Evolutionary conservation across 2,329 filamentous ascomycete species (phyloP).

Genomic region (Hirsutella thompsonii): DNA sequence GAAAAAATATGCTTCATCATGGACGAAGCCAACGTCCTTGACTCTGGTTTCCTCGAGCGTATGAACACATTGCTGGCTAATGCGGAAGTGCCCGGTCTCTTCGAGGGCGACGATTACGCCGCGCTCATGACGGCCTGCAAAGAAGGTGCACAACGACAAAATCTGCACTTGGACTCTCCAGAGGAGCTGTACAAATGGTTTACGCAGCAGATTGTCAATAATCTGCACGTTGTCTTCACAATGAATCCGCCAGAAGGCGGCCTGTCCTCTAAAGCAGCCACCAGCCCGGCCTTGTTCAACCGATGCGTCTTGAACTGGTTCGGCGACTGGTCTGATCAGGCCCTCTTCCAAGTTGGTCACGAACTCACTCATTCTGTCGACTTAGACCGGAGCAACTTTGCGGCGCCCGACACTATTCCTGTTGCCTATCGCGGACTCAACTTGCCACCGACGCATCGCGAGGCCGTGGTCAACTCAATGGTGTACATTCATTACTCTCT

Average conservation of each 20-base stretch:
- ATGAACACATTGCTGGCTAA: conserved; percentile 99
- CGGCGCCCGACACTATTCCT: conserved; percentile 80
- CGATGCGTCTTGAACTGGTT: conserved; percentile 99
- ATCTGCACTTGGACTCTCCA: conserved; percentile 86
- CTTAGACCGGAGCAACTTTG: conserved; percentile 75
- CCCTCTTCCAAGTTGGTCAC: conserved; percentile 91
- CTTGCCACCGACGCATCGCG: conserved; percentile 79
- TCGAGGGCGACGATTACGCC: conserved; percentile 97
- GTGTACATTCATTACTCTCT: conserved; percentile 97
- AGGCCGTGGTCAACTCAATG: conserved; percentile 94
- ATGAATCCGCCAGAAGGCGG: conserved; percentile 99
- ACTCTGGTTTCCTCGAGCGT: conserved; percentile 95
- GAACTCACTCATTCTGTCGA: conserved; percentile 96
- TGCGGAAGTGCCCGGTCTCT: conserved; percentile 96
- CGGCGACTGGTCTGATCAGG: conserved; percentile 98
- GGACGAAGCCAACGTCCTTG: conserved; percentile 97
- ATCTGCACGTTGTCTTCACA: conserved; percentile 96
- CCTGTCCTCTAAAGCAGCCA: conserved; percentile 88
- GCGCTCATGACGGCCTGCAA: conserved; percentile 99
- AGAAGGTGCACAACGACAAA: conserved; percentile 92
- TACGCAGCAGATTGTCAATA: conserved; percentile 97
- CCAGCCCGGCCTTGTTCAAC: conserved; percentile 97
- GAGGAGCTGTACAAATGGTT: conserved; percentile 99
- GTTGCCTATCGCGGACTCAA: conserved; percentile 79
- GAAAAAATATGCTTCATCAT: conserved; percentile 99